A percentile compares a stretch with the other conserved stretches of the same genome.
Evolutionary conservation across 1,139 yeast genomes (phyloP).

Genomic region (Geotrichum carabidarum): DNA sequence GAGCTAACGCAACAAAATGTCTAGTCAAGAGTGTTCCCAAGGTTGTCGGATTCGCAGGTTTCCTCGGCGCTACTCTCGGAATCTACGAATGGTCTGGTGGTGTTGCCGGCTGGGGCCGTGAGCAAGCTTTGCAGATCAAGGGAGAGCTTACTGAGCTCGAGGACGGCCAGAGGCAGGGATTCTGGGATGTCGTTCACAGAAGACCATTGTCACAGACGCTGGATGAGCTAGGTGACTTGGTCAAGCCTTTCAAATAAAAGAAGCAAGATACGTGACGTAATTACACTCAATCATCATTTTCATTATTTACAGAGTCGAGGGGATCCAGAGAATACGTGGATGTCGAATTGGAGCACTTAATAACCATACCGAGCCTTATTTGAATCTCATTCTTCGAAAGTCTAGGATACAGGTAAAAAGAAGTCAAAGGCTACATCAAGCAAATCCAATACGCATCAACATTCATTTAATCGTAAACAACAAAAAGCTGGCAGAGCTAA

Average conservation of each 20-base stretch:
- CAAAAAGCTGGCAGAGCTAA: too few species aligned
- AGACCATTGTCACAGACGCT: constrained; percentile 78
- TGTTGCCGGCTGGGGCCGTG: constrained; percentile 38
- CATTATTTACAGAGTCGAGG: constrained; percentile 3
- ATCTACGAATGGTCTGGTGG: constrained; percentile 47
- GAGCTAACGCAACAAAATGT: background rate
- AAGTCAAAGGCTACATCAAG: too few species aligned
- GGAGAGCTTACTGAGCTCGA: constrained; percentile 33
- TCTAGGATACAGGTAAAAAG: too few species aligned
- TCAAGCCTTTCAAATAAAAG: constrained; percentile 25
- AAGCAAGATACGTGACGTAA: background rate
- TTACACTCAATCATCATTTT: constrained; percentile 4
- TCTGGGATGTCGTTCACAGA: constrained; percentile 80
- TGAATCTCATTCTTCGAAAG: too few species aligned
- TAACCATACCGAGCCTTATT: too few species aligned
- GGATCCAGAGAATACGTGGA: too few species aligned
- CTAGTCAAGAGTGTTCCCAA: constrained; percentile 42
- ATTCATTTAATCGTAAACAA: too few species aligned
- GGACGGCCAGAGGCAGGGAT: constrained; percentile 55
- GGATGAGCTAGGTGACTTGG: constrained; percentile 57
- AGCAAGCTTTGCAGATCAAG: constrained; percentile 32
- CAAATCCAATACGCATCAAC: too few species aligned
- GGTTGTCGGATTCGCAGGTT: constrained; percentile 43
- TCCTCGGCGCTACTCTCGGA: constrained; percentile 39
- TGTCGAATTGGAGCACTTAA: too few species aligned